Base-by-base conservation (phyloP, 495 filamentous ascomycete genomes). In the Penicillium maclennaniae region DNA sequence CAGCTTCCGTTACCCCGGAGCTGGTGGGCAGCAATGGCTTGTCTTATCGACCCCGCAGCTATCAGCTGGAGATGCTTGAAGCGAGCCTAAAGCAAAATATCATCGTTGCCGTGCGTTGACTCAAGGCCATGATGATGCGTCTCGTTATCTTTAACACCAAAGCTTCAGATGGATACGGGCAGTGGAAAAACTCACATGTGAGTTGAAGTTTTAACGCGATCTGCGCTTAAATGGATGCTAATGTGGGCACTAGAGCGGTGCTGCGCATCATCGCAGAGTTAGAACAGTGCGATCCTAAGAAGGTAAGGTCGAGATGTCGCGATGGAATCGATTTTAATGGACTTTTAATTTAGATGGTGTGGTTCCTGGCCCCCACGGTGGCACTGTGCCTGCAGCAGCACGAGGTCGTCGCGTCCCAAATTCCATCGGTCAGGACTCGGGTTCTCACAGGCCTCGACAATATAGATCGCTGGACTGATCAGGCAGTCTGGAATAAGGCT, bases 171-270 rank as follows among this genome's bases (percentile, higher is more conserved):
- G 91, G 91, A 93, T 61, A 96, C 92, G 0, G 92, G 92, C 1
- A 89, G 83, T 64, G 92, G 92, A 8, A 97, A 97, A 69, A 97
- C 92, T 3, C 86, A 88, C 51, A 84, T 96, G 91, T 92, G 83
- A 64, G 81, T 68, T 43, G 37, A 25, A 45, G 34, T 46, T 17
- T 6, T 8, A 10, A 43, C 9, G 16, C 7, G 47, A 17, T 16
- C 21, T 20, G 28, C 49, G 21, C 47, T 21, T 43, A 40, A 49
- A 45, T 28, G 53, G 46, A 45, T 43, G 19, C 8, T 16, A 45
- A 25, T 26, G 19, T 15, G 16, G 7, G n/a, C 49, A 20, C 54
- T 41, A 92, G 89, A 51, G 92, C 92, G 26, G 70, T 93, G 7
- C 71, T 91, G 46, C 85, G 92, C 27, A 95, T 95, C 28, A 76